Base-by-base conservation (phyloP, 768 basidiomycete species). In the Leccinum longicurvipes region DNA sequence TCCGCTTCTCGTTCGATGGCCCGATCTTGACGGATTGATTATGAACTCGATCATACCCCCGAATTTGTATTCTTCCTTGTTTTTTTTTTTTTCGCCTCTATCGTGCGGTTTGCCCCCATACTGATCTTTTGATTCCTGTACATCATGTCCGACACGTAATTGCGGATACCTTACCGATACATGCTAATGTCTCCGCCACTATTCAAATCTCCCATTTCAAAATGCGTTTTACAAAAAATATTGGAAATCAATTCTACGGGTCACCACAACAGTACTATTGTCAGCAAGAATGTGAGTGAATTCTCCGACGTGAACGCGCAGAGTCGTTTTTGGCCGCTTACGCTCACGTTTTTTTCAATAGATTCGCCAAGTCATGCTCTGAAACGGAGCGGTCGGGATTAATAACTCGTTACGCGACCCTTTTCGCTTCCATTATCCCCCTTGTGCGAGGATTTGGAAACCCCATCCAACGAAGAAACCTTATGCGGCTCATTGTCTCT, bases 231-330 rank as follows among this genome's bases (percentile, higher is more conserved):
- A 44, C 46, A 50, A 45, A 27, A 49, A 49, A 3, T n/a, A 29
- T 52, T 48, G 54, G 60, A 56, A 54, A 67, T n/a, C n/a, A n/a
- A n/a, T n/a, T n/a, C n/a, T n/a, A n/a, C n/a, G n/a, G n/a, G 57
- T 57, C 39, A 23, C 14, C 14, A 15, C 21, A 55, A 62, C 68
- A 87, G 86, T 69, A 76, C 84, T 53, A 81, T 87, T 60, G 81
- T 87, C 63, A 86, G 81, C 77, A 84, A 79, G 64, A 87, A 86
- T 58, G 86, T 87, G 73, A 76, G 86, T 85, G 24, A 31, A 29
- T 45, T 45, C 24, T 25, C 44, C 15, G 44, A 55, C 53, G 15
- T 19, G 31, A 23, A 23, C 14, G 25, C 15, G n/a, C n/a, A n/a
- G n/a, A n/a, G n/a, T n/a, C n/a, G n/a, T n/a, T n/a, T 27, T 0